Evolutionary conservation across 768 basidiomycete genomes (phyloP), one percentile per base, ranked within the genome.

Genomic region (Lentinula raphanica): DNA sequence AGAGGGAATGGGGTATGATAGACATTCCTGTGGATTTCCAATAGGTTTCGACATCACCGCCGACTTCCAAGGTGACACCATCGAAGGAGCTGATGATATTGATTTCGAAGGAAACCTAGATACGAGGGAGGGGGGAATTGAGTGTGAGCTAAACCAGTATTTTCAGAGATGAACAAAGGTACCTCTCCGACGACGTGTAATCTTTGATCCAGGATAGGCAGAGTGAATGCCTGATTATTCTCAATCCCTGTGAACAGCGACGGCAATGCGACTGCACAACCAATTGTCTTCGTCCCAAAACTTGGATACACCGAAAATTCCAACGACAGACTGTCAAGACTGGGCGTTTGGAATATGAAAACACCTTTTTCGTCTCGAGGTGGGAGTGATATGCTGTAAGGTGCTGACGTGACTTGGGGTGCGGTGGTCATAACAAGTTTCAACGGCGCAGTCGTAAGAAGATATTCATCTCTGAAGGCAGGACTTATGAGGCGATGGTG

Each of bases 291-390:
- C 15, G 92, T 94, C 15, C 97, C 97, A 73, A 98, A 98, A 64
- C 92, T 96, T 12, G 97, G 97, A 74, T 95, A 98, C 29, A 98
- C 77, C 21, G 96, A 97, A 68, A 98, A 92, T 69, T 97, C 92
- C 65, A 99, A 73, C 1, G 85, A 83, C 55, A 98, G 79, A 31
- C 79, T 78, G 49, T 85, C 82, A 31, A 95, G 72, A 29, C 81
- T 82, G 38, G 88, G 79, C 54, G 91, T 83, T 73, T 98, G 96
- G 76, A 98, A 97, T 13, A 87, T 77, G 67, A 97, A 92, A 5
- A 87, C 83, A 60, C 87, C 84, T 61, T 81, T 76, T 54, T 79
- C 80, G 59, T 88, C 86, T 29, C 79, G 78, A 54, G 92, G 84
- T 4, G 95, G 94, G 12, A 98, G 79, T 23, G 92, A 86, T 56